Conservation (phyloP, 2,329 filamentous ascomycete genomes). For the Aspergillus sp. region DNA sequence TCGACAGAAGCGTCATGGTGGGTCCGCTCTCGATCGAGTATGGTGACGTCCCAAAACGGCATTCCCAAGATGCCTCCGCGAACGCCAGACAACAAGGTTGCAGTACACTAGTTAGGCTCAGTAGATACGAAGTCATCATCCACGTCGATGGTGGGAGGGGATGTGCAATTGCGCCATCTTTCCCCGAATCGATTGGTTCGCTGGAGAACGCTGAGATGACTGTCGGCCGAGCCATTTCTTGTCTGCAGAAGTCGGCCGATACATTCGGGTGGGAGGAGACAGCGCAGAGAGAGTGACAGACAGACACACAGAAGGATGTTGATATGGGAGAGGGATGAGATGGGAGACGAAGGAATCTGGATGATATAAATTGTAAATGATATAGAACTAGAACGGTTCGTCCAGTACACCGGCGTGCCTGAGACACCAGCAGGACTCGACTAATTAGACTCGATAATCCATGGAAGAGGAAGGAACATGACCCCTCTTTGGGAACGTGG, state of each 20-base stretch:
- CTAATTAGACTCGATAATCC: neutral
- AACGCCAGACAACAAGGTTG: neutral
- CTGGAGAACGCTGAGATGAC: slow-evolving; percentile 6
- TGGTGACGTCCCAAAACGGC: neutral
- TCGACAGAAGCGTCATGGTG: neutral
- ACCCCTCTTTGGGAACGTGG: neutral
- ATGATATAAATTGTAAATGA: neutral
- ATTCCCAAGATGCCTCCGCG: neutral
- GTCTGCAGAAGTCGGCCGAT: slow-evolving; percentile 23
- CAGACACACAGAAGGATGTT: neutral
- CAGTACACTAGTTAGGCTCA: no score
- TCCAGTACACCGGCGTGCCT: no score
- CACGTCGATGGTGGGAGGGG: slow-evolving; percentile 7
- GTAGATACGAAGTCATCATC: no score
- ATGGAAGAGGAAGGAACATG: neutral
- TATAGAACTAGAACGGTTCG: no score
- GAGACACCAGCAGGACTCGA: no score
- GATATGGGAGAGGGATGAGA: neutral
- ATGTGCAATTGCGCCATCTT: slow-evolving; percentile 33
- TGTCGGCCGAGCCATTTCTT: slow-evolving; percentile 24
- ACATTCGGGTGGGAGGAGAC: slow-evolving; percentile 9
- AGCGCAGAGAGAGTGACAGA: neutral
- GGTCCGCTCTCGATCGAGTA: neutral
- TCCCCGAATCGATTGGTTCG: slow-evolving; percentile 27
- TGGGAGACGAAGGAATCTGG: neutral